Base-by-base conservation (phyloP, 1,139 yeast genomes). In the Hyphopichia pseudoburtonii region DNA sequence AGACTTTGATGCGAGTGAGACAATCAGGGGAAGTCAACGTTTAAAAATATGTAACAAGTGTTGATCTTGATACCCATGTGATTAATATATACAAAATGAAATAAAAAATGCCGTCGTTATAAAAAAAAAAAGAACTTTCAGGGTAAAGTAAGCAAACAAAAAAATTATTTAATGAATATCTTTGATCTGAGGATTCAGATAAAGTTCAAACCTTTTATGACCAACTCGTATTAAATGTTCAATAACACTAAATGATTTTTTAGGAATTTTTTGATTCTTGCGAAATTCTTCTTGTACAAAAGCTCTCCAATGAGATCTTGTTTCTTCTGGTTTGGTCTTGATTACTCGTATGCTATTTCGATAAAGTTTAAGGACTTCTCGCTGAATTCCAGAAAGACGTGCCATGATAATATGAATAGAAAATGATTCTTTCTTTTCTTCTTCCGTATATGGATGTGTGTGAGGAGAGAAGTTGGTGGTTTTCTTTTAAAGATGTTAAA, bases 201-300 rank as follows among this genome's bases (percentile, higher is more conserved):
- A 86, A 79, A 82, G 76, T 45, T 88, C 95, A 41, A 76, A 69
- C 54, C 84, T 72, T 52, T 83, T 77, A 44, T 76, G 71, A 2
- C 97, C 98, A 9, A 76, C 75, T 39, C 98, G 68, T 28, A 92
- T 60, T 33, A 92, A 66, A 62, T 89, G 92, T 57, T 92, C 98
- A 35, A 92, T 80, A 1, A 96, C 86, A 26, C 83, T 73, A 56
- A 90, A 90, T 52, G 87, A 96, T 51, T 87, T 83, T 54, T 86
- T 81, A 24, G 86, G 80, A 12, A 90, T 60, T 23, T 60, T 51
- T 33, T 68, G 64, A 56, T 82, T 70, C 50, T 79, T 78, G n/a
- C 57, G 65, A 56, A 92, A 92, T 54, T 87, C 95, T 10, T 51
- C 56, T 33, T 82, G 70, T 7, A 75, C 56, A 49, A 62, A 76